phyloP scores from a whole-genome alignment of 2,329 filamentous ascomycete genomes.

The Diplodia mutila region DNA sequence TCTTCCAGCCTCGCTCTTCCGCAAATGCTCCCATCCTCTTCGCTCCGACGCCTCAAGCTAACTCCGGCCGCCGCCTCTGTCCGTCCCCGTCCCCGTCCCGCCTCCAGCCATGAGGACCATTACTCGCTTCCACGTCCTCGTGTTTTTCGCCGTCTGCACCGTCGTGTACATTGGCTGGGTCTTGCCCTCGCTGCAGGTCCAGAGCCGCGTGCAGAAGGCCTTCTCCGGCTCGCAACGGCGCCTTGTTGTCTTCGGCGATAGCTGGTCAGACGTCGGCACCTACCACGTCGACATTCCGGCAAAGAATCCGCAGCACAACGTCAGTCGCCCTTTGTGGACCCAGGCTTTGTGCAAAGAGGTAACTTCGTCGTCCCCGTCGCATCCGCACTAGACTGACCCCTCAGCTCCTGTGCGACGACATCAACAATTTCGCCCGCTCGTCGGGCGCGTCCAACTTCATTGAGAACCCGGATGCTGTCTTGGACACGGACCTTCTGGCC shows the following conservation, averaged over 20 bases:
- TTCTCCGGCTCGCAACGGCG: constrained; percentile 37
- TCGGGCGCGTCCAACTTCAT: constrained; percentile 29
- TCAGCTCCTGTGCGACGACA: constrained; percentile 41
- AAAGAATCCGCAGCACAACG: constrained; percentile 35
- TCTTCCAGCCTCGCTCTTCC: background rate
- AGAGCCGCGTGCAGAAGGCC: constrained; percentile 35
- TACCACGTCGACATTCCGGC: constrained; percentile 40
- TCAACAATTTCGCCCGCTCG: constrained; percentile 45
- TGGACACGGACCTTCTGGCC: constrained; percentile 38
- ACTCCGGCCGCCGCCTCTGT: background rate
- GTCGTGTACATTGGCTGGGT: constrained; percentile 40
- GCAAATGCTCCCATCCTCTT: background rate
- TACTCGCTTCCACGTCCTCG: constrained; percentile 37
- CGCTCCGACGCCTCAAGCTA: background rate
- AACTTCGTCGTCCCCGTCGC: constrained; percentile 20
- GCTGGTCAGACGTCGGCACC: constrained; percentile 44
- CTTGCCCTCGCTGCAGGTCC: constrained; percentile 35
- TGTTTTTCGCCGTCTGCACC: constrained; percentile 33
- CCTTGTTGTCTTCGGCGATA: constrained; percentile 45
- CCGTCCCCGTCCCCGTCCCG: background rate
- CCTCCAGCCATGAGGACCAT: constrained; percentile 37
- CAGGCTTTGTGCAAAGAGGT: constrained; percentile 44
- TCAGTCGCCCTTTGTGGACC: constrained; percentile 41
- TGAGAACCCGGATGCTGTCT: constrained; percentile 34
- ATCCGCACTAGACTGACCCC: constrained; percentile 1